These are phyloP conservation scores for Chytriomyces hyalinus DNA, from an alignment of 192 early-diverging fungal genomes.

Conservation along the genomic window DNA sequence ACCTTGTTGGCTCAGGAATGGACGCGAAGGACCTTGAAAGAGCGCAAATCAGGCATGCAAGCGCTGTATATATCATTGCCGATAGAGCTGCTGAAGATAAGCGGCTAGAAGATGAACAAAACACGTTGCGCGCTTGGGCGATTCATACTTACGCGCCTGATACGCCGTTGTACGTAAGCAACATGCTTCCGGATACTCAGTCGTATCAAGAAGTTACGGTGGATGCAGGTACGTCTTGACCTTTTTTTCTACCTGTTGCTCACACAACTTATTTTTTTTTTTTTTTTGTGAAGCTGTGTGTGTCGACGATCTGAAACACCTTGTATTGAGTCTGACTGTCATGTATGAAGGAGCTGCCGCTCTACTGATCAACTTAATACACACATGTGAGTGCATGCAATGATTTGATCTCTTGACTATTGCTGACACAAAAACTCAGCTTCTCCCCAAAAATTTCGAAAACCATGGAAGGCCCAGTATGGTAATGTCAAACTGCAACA, in stretches of 20 bases:
- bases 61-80: constrained; percentile 44
- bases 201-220: constrained; percentile 64
- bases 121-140: constrained; percentile 71
- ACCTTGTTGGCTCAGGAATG: constrained; percentile 48
- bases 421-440: constrained; percentile 30
- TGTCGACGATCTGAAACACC: constrained; percentile 49
- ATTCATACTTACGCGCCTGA: constrained; percentile 64
- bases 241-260: background rate
- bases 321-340: constrained; percentile 36
- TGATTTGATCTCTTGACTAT: background rate
- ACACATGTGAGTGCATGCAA: constrained; percentile 39
- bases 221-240: constrained; percentile 41
- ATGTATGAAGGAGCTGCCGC: constrained; percentile 57
- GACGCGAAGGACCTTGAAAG: constrained; percentile 44
- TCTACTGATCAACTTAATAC: constrained; percentile 68
- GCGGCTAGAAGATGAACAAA: constrained; percentile 69
- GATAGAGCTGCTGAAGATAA: constrained; percentile 57
- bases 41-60: constrained; percentile 40
- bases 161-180: constrained; percentile 66
- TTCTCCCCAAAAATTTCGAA: constrained; percentile 33
- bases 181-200: constrained; percentile 65
- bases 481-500: constrained; percentile 35
- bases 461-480: constrained; percentile 73
- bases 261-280: background rate
- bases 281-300: constrained; percentile 36